A percentile compares a stretch with the other conserved stretches of the same genome.
Conservation (phyloP, 2,329 filamentous ascomycete species). For the Ceratocystis cubensis region DNA sequence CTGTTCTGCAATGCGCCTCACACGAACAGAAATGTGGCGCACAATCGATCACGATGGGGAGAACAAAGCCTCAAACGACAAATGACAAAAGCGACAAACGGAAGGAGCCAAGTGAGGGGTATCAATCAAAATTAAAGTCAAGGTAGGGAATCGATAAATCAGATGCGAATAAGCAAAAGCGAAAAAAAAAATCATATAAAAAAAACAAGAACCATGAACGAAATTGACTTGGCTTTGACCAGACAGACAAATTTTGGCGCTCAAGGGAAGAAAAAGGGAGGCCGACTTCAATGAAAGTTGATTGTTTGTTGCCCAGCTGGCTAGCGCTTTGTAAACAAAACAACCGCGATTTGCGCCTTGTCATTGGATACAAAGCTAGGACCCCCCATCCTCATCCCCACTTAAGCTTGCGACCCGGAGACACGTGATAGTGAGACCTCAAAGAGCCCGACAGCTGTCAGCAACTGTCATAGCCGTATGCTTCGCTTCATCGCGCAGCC, state of each 20-base stretch:
- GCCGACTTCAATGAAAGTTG: not conserved
- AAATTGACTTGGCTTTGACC: not conserved
- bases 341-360: constrained; percentile 6
- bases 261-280: not conserved
- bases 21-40: constrained; percentile 6
- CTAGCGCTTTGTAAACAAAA: constrained; percentile 16
- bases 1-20: not conserved
- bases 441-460: not conserved
- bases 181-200: constrained; percentile 8
- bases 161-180: not conserved
- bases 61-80: not conserved
- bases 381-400: not conserved
- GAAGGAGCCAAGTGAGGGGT: constrained; percentile 6
- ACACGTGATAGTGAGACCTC: not conserved
- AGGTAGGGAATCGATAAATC: constrained; percentile 6
- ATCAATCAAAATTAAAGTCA: not conserved
- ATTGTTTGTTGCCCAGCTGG: constrained; percentile 1
- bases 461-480: not conserved
- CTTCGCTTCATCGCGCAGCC: not conserved
- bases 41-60: not conserved
- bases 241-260: not conserved
- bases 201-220: not conserved
- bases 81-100: not conserved
- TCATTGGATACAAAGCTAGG: not conserved
- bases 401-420: not conserved